These are phyloP conservation scores for Primulina tabacum DNA, from an alignment of 257 asterid species.

Conservation along the genomic window DNA sequence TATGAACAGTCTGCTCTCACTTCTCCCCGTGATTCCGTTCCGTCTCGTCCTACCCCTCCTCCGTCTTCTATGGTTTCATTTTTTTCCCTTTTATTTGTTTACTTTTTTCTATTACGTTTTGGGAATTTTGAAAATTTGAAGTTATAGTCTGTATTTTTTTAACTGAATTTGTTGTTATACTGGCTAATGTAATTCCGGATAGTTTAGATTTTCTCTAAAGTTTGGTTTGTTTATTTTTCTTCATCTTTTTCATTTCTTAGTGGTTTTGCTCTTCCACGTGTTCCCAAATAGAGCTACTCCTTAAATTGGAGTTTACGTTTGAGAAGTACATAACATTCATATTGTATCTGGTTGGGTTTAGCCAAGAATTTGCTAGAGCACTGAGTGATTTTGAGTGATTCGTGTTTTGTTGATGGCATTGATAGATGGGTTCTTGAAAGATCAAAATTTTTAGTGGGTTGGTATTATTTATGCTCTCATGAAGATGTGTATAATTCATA, in stretches of 20 bases:
- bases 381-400: conserved; percentile 1
- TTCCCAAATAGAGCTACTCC: background rate
- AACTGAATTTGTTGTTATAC: conserved; percentile 2
- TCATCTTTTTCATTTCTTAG: no score
- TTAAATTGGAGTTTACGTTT: background rate
- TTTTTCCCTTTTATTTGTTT: background rate
- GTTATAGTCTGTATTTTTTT: background rate
- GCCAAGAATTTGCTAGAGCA: background rate
- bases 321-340: background rate
- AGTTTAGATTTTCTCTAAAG: no score
- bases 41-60: conserved; percentile 44
- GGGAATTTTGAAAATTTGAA: background rate
- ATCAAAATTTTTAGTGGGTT: conserved; percentile 5
- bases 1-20: conserved; percentile 77
- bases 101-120: background rate
- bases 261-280: no score
- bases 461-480: conserved; percentile 11
- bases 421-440: conserved; percentile 14
- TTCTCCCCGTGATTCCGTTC: conserved; percentile 39
- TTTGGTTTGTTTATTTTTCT: no score
- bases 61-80: conserved; percentile 47
- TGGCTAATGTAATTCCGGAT: background rate
- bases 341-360: background rate
- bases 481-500: conserved; percentile 6
- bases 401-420: background rate